Evolutionary conservation across 2,329 filamentous ascomycete genomes (phyloP).

Genomic region (Cladophialophora bantiana): DNA sequence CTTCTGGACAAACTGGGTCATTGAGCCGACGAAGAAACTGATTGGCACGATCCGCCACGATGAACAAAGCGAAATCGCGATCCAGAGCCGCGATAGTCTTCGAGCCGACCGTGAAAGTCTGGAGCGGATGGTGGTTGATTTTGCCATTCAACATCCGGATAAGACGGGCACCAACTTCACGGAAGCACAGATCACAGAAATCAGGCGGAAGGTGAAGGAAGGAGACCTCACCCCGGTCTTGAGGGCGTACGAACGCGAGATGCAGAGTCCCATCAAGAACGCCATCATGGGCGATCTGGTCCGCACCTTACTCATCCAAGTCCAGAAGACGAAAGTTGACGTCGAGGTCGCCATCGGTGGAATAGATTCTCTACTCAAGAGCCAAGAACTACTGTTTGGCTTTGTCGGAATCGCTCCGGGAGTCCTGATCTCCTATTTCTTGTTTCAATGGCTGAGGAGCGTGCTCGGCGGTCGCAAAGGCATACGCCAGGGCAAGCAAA

Average conservation of each 20-base stretch:
- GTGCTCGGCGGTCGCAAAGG: slow-evolving; percentile 75
- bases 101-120: slow-evolving; percentile 88
- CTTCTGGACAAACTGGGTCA: slow-evolving; percentile 96
- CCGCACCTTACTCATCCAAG: slow-evolving; percentile 88
- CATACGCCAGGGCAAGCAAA: slow-evolving; percentile 67
- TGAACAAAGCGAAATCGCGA: slow-evolving; percentile 88
- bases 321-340: slow-evolving; percentile 99
- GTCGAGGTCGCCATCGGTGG: slow-evolving; percentile 95
- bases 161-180: slow-evolving; percentile 62
- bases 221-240: slow-evolving; percentile 93
- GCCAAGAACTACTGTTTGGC: slow-evolving; percentile 93
- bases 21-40: slow-evolving; percentile 82
- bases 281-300: slow-evolving; percentile 86
- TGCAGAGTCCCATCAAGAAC: slow-evolving; percentile 80
- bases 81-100: slow-evolving; percentile 93
- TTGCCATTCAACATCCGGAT: slow-evolving; percentile 80
- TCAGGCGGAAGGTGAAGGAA: slow-evolving; percentile 81
- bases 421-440: slow-evolving; percentile 81
- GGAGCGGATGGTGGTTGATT: slow-evolving; percentile 98
- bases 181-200: slow-evolving; percentile 73
- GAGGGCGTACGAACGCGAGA: slow-evolving; percentile 86
- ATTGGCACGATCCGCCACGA: slow-evolving; percentile 94
- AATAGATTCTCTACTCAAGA: slow-evolving; percentile 92
- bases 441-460: slow-evolving; percentile 73
- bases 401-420: slow-evolving; percentile 94